phyloP scores from a whole-genome alignment of 805 yeast species.

The Schizosaccharomyces octosporus region DNA sequence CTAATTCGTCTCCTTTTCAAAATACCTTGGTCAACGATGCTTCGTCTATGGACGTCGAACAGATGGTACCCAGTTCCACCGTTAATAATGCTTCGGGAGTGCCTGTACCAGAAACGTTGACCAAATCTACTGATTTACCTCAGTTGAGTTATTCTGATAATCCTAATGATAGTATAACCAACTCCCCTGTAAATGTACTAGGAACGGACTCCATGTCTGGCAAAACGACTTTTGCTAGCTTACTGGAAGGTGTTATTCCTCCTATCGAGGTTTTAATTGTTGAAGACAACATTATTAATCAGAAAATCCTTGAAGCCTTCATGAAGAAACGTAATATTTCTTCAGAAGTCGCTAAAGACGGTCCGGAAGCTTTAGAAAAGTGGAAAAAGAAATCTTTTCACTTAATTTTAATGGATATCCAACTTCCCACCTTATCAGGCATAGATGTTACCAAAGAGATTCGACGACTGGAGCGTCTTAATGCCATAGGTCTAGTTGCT shows the following conservation, averaged over 20 bases:
- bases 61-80: too few species aligned
- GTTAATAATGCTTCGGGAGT: too few species aligned
- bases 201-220: not conserved
- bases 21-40: too few species aligned
- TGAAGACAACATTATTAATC: constrained; percentile 88
- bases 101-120: not conserved
- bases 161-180: not conserved
- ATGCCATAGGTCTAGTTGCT: constrained; percentile 43
- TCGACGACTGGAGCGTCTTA: constrained; percentile 54
- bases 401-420: constrained; percentile 87
- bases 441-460: constrained; percentile 85
- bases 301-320: constrained; percentile 71
- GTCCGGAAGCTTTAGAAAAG: constrained; percentile 79
- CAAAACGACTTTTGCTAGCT: constrained; percentile 2
- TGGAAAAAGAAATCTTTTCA: constrained; percentile 93
- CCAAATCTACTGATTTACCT: not conserved
- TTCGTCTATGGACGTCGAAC: too few species aligned
- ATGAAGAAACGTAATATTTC: constrained; percentile 64
- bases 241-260: constrained; percentile 41
- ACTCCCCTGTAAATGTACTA: not conserved
- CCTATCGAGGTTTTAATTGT: constrained; percentile 78
- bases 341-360: constrained; percentile 71
- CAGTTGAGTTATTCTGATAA: not conserved
- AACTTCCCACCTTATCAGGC: constrained; percentile 87
- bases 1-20: too few species aligned